Percentiles rank a stretch among this genome's conserved stretches.
phyloP scores from a whole-genome alignment of 257 asterid genomes.

The Cruciata laevipes region DNA sequence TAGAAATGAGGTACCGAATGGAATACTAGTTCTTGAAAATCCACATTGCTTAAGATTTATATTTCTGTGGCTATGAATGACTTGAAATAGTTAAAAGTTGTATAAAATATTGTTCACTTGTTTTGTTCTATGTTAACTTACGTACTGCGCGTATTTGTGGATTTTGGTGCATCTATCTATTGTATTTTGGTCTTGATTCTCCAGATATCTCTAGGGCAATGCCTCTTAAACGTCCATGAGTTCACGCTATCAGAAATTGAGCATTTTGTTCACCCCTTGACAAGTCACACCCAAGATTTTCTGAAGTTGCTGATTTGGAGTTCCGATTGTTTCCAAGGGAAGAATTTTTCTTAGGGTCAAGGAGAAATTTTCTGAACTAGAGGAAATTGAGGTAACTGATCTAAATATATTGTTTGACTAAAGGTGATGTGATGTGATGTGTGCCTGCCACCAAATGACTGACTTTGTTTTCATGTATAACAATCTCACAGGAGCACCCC shows the following conservation, averaged over 20 bases:
- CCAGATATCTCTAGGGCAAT: slow-evolving; percentile 82
- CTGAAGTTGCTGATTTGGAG: slow-evolving; percentile 56
- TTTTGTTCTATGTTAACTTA: too few species aligned
- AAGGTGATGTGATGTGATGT: too few species aligned
- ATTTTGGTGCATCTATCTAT: not conserved
- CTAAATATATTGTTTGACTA: too few species aligned
- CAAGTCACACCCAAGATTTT: slow-evolving; percentile 68
- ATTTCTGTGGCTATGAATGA: not conserved
- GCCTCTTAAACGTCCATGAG: slow-evolving; percentile 73
- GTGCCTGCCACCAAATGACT: too few species aligned
- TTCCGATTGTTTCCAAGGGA: slow-evolving; percentile 73
- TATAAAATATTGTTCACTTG: not conserved
- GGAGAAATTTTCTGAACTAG: too few species aligned
- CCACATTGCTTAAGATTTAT: too few species aligned
- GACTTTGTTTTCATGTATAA: too few species aligned
- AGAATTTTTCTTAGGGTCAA: slow-evolving; percentile 43
- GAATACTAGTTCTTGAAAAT: not conserved
- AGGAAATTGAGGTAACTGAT: too few species aligned
- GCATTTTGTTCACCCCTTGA: slow-evolving; percentile 78
- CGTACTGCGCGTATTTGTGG: too few species aligned
- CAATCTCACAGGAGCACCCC: too few species aligned
- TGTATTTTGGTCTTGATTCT: slow-evolving; percentile 2
- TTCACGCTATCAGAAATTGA: slow-evolving; percentile 78
- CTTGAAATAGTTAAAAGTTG: not conserved
- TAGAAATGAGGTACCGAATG: slow-evolving; percentile 47